Evolutionary conservation across 345 rosid species (phyloP).

Genomic region (Eucalyptus dawsonii): DNA sequence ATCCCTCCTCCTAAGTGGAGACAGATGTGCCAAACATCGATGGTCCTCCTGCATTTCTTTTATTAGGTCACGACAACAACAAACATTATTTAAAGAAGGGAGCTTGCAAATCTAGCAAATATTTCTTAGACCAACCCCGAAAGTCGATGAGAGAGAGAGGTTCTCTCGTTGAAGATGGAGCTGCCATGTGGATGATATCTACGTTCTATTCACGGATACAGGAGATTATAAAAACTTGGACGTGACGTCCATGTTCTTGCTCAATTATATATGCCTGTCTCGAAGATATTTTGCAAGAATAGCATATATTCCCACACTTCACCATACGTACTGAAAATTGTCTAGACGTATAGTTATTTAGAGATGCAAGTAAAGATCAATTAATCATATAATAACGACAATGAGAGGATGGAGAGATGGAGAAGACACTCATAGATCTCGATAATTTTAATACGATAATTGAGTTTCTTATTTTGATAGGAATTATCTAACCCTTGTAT

Average conservation of each 20-base stretch:
- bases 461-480: neutral
- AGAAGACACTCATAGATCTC: neutral
- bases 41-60: neutral
- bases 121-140: neutral
- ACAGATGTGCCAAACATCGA: neutral
- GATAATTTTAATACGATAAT: neutral
- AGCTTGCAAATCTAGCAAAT: neutral
- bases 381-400: neutral
- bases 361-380: neutral
- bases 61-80: neutral
- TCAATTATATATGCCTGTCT: neutral
- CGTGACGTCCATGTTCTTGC: neutral
- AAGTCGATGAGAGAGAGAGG: neutral
- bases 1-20: neutral
- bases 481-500: neutral
- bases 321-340: neutral
- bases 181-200: neutral
- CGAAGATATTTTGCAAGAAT: neutral
- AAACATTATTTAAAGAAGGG: neutral
- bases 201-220: neutral
- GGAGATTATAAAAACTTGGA: neutral
- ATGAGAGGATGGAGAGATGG: neutral
- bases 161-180: neutral
- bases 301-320: neutral
- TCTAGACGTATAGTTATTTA: neutral